Evolutionary conservation across 495 filamentous ascomycete genomes (phyloP).

Genomic region (Daldinia concentrica): DNA sequence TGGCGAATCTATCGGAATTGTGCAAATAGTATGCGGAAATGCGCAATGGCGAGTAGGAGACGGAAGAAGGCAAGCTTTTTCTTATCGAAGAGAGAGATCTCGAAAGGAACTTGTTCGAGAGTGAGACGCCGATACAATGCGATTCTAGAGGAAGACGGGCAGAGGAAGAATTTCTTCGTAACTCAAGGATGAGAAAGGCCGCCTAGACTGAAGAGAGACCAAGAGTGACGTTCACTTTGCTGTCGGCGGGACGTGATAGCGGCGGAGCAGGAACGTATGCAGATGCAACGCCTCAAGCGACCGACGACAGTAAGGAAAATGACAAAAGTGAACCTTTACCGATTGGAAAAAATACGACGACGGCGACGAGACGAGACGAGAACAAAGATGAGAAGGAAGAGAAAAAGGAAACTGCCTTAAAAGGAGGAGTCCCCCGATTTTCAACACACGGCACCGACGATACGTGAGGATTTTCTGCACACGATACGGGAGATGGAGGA

Average conservation of each 20-base stretch:
- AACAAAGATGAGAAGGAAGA: constrained; percentile 40
- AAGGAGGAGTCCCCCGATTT: constrained; percentile 60
- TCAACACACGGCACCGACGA: constrained; percentile 54
- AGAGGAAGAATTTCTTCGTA: constrained; percentile 15
- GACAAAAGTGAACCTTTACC: constrained; percentile 38
- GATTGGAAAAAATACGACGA: constrained; percentile 39
- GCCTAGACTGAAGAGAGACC: constrained; percentile 25
- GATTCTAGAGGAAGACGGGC: constrained; percentile 39
- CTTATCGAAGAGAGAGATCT: not conserved
- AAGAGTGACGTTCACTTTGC: constrained; percentile 35
- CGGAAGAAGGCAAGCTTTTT: constrained; percentile 24
- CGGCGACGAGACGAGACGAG: constrained; percentile 36
- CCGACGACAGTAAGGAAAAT: constrained; percentile 31
- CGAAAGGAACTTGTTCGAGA: constrained; percentile 20
- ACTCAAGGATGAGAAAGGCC: constrained; percentile 27
- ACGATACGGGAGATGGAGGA: constrained; percentile 48
- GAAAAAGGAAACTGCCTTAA: constrained; percentile 61
- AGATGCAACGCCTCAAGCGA: constrained; percentile 37
- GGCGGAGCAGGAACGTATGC: constrained; percentile 35
- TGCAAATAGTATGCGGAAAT: constrained; percentile 21
- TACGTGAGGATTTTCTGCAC: constrained; percentile 45
- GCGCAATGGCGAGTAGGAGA: constrained; percentile 33
- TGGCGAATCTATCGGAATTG: constrained; percentile 40
- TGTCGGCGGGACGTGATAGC: constrained; percentile 24
- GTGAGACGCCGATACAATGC: constrained; percentile 38